These are phyloP conservation scores for Gloeopeniophorella convolvens DNA, from an alignment of 768 basidiomycete species.

Conservation along the genomic window DNA sequence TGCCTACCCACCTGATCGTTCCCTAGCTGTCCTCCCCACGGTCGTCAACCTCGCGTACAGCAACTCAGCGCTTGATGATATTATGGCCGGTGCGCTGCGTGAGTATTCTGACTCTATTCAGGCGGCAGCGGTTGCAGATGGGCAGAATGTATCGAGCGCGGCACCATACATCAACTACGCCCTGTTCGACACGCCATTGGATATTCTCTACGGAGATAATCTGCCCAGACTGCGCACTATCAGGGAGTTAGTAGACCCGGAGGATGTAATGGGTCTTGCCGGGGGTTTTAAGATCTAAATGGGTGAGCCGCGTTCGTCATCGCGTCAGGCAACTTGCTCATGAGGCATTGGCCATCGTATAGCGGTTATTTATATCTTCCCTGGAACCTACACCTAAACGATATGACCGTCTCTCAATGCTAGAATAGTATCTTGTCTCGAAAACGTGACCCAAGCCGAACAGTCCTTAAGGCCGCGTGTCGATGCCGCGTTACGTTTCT, in stretches of 20 bases:
- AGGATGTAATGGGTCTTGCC: conserved; percentile 19
- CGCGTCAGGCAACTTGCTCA: too few species aligned
- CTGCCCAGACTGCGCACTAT: conserved; percentile 2
- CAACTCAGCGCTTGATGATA: background rate
- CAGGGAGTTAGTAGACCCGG: conserved; percentile 7
- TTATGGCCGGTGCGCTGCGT: background rate
- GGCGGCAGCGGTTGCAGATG: conserved; percentile 12
- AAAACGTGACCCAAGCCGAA: too few species aligned
- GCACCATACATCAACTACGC: conserved; percentile 22
- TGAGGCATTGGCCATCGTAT: too few species aligned
- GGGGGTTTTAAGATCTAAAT: conserved; percentile 20
- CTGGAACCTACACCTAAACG: too few species aligned
- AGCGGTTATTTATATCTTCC: too few species aligned
- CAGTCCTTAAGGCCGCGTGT: too few species aligned
- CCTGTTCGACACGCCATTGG: conserved; percentile 12
- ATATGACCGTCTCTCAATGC: too few species aligned
- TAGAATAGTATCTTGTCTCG: too few species aligned
- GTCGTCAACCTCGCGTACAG: conserved; percentile 17
- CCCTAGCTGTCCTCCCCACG: conserved; percentile 14
- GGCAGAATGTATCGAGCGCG: conserved; percentile 15
- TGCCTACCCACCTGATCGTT: conserved; percentile 21
- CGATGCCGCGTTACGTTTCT: too few species aligned
- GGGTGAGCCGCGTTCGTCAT: too few species aligned
- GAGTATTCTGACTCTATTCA: background rate
- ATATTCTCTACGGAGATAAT: conserved; percentile 18